Base-by-base conservation (phyloP, 2,329 filamentous ascomycete genomes). In the Metarhizium robertsii region DNA sequence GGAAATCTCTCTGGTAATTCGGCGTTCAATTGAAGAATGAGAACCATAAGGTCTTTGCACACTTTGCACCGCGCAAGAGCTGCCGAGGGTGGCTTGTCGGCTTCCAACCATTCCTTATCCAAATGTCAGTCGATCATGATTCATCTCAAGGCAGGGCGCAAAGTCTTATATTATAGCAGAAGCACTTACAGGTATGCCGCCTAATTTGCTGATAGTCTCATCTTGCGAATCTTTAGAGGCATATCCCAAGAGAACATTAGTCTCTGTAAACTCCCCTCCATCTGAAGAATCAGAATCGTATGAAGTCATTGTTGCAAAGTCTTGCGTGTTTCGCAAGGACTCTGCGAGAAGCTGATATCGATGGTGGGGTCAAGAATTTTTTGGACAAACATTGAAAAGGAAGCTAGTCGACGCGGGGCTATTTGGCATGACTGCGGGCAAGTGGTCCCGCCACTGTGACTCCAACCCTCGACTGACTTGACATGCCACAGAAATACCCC, bases 261-360 rank as follows among this genome's bases (percentile, higher is more conserved):
- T 97, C 69, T 90, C 86, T 18, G 85, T 87, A 59, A 84, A 90
- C 50, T 84, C 79, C 6, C 83, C 80, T 6, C 83, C 80, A 14
- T 84, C 85, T 47, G 83, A 88, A 32, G 89, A 92, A 64, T 96
- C 92, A 67, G 89, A 95, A 64, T 96, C 90, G 73, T 95, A 95
- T 16, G 83, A 78, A 56, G 86, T 78, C 88, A 91, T 92, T 43
- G 25, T 56, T 58, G 11, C 10, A 6, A 38, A 53, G 30, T 43
- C 10, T 34, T 48, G 10, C 10, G 29, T 4, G 30, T 52, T 36
- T 30, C 46, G 45, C 29, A 25, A 45, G 29, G 38, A 1, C 53
- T 47, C 55, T 55, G 40, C 32, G 42, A 34, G 45, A 42, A 47
- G 32, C 14, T 38, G 20, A 20, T 36, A 14, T 48, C 7, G 30